Evolutionary conservation across 257 asterid genomes (phyloP).

Genomic region (Eustoma russellianum): DNA sequence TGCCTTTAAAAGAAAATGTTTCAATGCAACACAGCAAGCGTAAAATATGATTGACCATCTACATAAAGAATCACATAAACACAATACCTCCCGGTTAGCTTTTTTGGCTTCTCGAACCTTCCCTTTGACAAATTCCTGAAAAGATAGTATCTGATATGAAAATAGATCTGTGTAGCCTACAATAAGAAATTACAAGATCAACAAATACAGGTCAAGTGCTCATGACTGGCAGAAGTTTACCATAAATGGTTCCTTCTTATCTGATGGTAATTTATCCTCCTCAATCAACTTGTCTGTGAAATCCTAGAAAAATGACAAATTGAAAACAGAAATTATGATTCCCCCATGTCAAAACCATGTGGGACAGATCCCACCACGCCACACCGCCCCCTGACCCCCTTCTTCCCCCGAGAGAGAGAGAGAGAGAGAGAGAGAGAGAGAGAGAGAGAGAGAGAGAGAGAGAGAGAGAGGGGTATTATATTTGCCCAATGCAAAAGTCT

Average conservation of each 20-base stretch:
- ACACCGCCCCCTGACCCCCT: no score
- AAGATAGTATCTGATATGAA: not conserved
- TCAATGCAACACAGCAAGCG: not conserved
- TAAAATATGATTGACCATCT: not conserved
- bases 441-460: no score
- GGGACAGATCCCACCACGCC: no score
- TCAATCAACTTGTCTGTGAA: conserved; percentile 59
- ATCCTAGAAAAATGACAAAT: conserved; percentile 30
- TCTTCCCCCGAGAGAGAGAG: no score
- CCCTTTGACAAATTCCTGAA: conserved; percentile 62
- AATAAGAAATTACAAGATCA: not conserved
- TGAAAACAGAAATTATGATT: not conserved
- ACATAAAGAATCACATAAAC: not conserved
- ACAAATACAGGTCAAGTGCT: conserved; percentile 6
- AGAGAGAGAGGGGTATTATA: no score
- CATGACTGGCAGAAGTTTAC: conserved; percentile 19
- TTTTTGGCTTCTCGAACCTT: conserved; percentile 68
- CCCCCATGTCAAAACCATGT: no score
- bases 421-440: no score
- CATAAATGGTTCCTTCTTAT: conserved; percentile 66
- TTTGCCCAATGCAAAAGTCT: no score
- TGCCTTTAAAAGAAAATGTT: conserved; percentile 37
- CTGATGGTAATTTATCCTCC: conserved; percentile 58
- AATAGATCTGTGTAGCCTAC: not conserved
- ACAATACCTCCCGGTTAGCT: conserved; percentile 62